A percentile compares a stretch with the other conserved stretches of the same genome.
These are phyloP conservation scores for Abrus pulchellus DNA, from an alignment of 306 rosid genomes.

Conservation along the genomic window DNA sequence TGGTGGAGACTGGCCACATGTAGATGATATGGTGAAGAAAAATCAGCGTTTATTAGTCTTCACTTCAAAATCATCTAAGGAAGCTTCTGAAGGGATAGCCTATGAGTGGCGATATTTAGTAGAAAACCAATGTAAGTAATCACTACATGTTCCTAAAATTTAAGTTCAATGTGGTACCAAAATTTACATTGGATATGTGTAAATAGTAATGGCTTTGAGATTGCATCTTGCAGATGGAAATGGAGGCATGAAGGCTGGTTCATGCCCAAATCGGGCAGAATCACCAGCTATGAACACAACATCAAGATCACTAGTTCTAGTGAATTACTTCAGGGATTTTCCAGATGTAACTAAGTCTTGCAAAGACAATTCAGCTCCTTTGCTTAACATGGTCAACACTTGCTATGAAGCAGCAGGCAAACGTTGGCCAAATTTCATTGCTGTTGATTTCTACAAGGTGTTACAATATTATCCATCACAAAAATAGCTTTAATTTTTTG, in stretches of 20 bases:
- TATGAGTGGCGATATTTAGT: conserved; percentile 86
- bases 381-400: conserved; percentile 74
- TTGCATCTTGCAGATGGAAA: conserved; percentile 64
- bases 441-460: conserved; percentile 89
- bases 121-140: conserved; percentile 89
- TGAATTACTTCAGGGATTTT: conserved; percentile 68
- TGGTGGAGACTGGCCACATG: conserved; percentile 89
- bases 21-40: conserved; percentile 77
- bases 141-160: neutral
- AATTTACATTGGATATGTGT: neutral
- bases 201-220: conserved; percentile 25
- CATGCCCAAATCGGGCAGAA: conserved; percentile 74
- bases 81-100: conserved; percentile 91
- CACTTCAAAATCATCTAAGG: conserved; percentile 83
- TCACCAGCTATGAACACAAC: conserved; percentile 63
- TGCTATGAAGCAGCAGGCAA: conserved; percentile 70
- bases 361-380: conserved; percentile 77
- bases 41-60: conserved; percentile 89
- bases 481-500: neutral
- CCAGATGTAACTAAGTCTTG: conserved; percentile 62
- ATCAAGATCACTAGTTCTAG: conserved; percentile 71
- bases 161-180: neutral
- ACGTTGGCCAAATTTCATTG: conserved; percentile 88
- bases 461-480: neutral
- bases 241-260: conserved; percentile 78